Conservation (phyloP, 2,329 filamentous ascomycete genomes). For the Beauveria caledonica region DNA sequence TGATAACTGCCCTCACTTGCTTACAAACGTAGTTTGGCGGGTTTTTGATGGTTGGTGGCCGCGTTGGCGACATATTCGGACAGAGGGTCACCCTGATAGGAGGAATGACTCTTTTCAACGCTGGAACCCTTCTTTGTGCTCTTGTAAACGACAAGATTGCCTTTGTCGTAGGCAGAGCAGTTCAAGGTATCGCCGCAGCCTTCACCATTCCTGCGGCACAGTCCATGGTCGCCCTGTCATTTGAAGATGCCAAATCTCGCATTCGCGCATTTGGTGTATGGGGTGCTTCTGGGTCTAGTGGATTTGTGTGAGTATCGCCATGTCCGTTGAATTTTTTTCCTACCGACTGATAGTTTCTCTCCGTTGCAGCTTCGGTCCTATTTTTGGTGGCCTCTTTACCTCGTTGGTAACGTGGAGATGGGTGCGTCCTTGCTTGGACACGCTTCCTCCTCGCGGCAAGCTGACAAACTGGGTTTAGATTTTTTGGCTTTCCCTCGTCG, state of each 20-base stretch:
- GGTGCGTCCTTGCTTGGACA: not conserved
- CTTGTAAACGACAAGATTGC: constrained; percentile 5
- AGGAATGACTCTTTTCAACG: constrained; percentile 12
- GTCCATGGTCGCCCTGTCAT: constrained; percentile 11
- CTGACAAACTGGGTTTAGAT: not conserved
- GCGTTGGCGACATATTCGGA: constrained; percentile 13
- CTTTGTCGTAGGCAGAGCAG: constrained; percentile 9
- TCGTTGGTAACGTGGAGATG: constrained; percentile 12
- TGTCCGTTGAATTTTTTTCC: not conserved
- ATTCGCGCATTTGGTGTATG: constrained; percentile 12
- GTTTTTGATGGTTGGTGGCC: constrained; percentile 12
- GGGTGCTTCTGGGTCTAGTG: constrained; percentile 12
- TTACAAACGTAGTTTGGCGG: constrained; percentile 7
- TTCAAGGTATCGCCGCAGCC: constrained; percentile 12
- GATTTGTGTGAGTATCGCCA: constrained; percentile 7
- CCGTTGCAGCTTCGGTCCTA: constrained; percentile 9
- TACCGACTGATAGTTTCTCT: not conserved
- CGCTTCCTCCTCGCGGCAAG: not conserved
- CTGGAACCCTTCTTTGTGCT: constrained; percentile 5
- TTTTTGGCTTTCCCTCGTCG: constrained; percentile 11
- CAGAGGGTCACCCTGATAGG: constrained; percentile 5
- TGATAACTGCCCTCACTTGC: not conserved
- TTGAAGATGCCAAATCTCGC: constrained; percentile 7
- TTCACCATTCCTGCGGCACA: constrained; percentile 13
- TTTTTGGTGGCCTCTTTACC: constrained; percentile 12